Conservation (phyloP, 225 moss, liverwort and hornwort genomes). For the Neckera pumila region DNA sequence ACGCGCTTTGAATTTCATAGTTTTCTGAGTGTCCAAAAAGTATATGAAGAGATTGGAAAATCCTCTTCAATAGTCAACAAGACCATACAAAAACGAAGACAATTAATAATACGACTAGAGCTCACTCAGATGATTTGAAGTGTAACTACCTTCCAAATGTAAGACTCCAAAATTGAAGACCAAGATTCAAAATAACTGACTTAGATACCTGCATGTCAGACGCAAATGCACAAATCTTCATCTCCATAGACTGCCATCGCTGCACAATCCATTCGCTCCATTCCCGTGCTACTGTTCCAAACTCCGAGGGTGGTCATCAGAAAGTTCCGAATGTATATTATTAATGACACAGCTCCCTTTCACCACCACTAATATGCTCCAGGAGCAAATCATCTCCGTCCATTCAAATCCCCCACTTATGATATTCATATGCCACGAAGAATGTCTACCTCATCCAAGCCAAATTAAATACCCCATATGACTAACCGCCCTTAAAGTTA, state of each 20-base stretch:
- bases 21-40: no score
- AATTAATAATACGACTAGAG: not conserved
- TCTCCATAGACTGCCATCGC: not conserved
- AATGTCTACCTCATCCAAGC: not conserved
- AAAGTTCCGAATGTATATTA: no score
- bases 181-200: not conserved
- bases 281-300: no score
- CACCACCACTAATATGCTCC: no score
- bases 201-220: not conserved
- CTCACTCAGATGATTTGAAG: not conserved
- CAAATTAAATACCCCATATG: no score
- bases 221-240: not conserved
- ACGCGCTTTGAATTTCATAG: not conserved
- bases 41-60: not conserved
- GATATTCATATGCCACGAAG: no score
- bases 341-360: not conserved
- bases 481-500: no score
- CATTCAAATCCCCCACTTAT: not conserved
- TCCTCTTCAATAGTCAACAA: not conserved
- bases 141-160: no score
- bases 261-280: not conserved
- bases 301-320: not conserved
- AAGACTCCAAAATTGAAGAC: not conserved
- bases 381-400: not conserved
- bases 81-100: not conserved